A percentile compares a stretch with the other conserved stretches of the same genome.
These are phyloP conservation scores for Aristolochia fimbriata DNA, from an alignment of 164 flowering plant species.

Conservation along the genomic window DNA sequence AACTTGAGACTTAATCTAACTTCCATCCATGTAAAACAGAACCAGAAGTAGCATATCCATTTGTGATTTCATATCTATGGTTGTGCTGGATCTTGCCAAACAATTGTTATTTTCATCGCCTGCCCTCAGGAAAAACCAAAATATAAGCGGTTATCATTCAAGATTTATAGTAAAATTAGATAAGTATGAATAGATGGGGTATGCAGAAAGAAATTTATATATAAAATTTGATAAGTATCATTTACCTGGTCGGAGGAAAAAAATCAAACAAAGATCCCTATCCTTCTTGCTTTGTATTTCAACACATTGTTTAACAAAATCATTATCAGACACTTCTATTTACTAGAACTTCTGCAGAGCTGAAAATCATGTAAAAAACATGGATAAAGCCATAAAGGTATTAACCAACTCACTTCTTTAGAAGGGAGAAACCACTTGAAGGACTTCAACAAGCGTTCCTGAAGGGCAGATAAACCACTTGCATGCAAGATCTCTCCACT, in stretches of 20 bases:
- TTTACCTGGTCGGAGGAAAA: background rate
- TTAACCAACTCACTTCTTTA: conserved; percentile 36
- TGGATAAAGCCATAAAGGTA: no score
- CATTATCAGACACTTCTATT: background rate
- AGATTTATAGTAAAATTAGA: background rate
- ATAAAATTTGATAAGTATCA: background rate
- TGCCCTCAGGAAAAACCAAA: background rate
- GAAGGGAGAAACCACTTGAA: conserved; percentile 47
- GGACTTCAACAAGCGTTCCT: conserved; percentile 19
- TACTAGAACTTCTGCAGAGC: background rate
- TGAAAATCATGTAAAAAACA: background rate
- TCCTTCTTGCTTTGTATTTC: background rate
- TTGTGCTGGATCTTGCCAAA: no score
- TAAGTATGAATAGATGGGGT: background rate
- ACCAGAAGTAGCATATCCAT: no score
- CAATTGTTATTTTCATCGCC: no score
- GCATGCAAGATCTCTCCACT: conserved; percentile 8
- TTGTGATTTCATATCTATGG: no score
- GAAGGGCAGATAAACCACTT: conserved; percentile 20
- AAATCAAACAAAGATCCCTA: background rate
- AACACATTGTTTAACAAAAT: background rate
- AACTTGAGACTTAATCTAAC: no score
- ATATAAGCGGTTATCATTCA: background rate
- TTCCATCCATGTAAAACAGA: no score
- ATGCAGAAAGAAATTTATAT: background rate